phyloP scores from a whole-genome alignment of 768 basidiomycete genomes.

The Lactarius pseudohatsudake region DNA sequence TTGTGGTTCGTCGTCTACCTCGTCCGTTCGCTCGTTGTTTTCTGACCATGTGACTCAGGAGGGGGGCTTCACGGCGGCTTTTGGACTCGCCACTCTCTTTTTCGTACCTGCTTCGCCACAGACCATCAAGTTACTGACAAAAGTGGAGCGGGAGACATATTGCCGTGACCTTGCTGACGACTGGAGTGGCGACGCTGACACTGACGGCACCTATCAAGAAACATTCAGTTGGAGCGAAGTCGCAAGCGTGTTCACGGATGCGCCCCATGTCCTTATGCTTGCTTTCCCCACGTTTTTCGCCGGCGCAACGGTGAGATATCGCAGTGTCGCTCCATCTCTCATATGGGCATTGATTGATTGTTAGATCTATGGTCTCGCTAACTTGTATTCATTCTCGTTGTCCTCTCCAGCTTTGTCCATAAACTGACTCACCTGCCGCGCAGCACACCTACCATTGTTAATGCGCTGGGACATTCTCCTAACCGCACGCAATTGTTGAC shows the following conservation, averaged over 20 bases:
- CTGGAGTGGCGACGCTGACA: constrained; percentile 36
- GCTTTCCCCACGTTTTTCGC: constrained; percentile 51
- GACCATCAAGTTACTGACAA: constrained; percentile 50
- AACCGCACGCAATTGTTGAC: constrained; percentile 35
- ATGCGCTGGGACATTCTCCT: constrained; percentile 33
- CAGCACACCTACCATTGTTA: constrained; percentile 33
- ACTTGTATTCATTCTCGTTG: constrained; percentile 25
- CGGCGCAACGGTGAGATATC: constrained; percentile 39
- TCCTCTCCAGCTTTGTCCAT: not conserved
- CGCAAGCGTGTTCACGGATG: constrained; percentile 42
- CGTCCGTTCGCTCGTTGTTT: not conserved
- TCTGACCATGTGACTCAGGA: constrained; percentile 36
- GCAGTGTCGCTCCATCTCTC: not conserved
- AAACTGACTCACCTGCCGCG: constrained; percentile 6
- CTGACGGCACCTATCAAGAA: constrained; percentile 43
- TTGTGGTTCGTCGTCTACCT: constrained; percentile 40
- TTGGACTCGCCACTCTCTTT: constrained; percentile 52
- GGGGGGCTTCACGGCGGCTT: constrained; percentile 60
- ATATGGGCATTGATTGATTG: not conserved
- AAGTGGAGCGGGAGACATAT: constrained; percentile 42
- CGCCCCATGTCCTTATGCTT: constrained; percentile 55
- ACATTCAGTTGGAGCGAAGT: constrained; percentile 59
- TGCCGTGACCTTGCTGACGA: constrained; percentile 39
- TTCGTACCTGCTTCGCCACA: constrained; percentile 47
- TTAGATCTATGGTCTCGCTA: constrained; percentile 29